Percentiles rank a stretch among this genome's conserved stretches.
Evolutionary conservation across 1,284 basidiomycete genomes (phyloP).

Genomic region (Fomitopsis palustris): DNA sequence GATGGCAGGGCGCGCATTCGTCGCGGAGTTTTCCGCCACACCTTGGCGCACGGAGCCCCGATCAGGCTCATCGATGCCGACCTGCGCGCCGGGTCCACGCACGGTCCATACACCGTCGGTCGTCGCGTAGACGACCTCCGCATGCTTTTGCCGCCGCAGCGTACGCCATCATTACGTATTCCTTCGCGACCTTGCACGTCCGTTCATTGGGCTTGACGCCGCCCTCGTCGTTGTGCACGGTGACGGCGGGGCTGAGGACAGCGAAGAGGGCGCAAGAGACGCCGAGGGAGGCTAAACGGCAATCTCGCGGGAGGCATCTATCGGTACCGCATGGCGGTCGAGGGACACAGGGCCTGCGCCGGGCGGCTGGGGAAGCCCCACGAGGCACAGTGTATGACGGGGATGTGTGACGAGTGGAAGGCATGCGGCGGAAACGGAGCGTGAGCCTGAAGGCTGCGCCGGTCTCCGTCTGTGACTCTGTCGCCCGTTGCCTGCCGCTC

Average conservation of each 20-base stretch:
- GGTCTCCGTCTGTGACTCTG: background rate
- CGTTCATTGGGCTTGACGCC: background rate
- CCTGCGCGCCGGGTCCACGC: background rate
- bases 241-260: background rate
- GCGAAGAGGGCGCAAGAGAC: background rate
- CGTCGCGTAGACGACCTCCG: background rate
- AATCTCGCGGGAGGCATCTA: background rate
- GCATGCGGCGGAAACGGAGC: background rate
- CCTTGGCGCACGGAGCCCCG: background rate
- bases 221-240: background rate
- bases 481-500: conserved; percentile 1
- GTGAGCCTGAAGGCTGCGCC: background rate
- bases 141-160: background rate
- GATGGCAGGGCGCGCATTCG: background rate
- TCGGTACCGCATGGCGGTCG: background rate
- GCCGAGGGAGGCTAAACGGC: background rate
- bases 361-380: background rate
- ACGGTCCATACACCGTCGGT: background rate
- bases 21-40: background rate
- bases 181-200: background rate
- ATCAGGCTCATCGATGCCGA: background rate
- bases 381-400: background rate
- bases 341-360: background rate
- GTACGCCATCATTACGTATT: background rate
- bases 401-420: background rate